Percentiles rank a stretch among this genome's conserved stretches.
Conservation (phyloP, 352 stramenopile species). For the Pythium periplocum region DNA sequence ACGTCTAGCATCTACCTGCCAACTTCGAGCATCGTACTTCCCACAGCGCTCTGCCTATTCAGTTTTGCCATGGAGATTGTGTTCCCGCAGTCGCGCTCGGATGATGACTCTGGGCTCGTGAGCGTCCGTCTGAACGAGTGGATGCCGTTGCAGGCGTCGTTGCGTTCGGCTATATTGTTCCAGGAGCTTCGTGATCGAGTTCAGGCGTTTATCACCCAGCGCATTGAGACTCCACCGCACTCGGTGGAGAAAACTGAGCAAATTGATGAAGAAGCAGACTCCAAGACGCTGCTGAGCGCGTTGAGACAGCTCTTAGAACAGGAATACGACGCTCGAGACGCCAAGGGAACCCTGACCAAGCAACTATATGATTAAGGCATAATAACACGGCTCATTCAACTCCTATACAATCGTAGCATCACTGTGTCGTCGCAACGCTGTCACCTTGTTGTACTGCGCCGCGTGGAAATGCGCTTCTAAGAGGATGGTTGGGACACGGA, state of each 20-base stretch:
- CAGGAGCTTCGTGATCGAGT: constrained; percentile 35
- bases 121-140: constrained; percentile 66
- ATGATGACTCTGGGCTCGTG: constrained; percentile 28
- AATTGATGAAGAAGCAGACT: background rate
- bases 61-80: constrained; percentile 57
- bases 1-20: constrained; percentile 82
- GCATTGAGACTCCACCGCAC: constrained; percentile 34
- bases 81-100: constrained; percentile 20
- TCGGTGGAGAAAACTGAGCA: background rate
- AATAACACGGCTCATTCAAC: constrained; percentile 3
- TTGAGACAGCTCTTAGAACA: constrained; percentile 32
- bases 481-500: constrained; percentile 23
- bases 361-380: constrained; percentile 9
- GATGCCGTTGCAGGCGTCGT: constrained; percentile 53
- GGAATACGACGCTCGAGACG: constrained; percentile 46
- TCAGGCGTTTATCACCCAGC: constrained; percentile 23
- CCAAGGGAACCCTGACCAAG: constrained; percentile 37
- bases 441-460: constrained; percentile 31
- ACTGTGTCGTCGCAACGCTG: constrained; percentile 25
- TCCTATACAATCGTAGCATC: constrained; percentile 28
- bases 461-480: constrained; percentile 34
- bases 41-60: constrained; percentile 62
- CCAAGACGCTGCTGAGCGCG: constrained; percentile 17
- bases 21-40: constrained; percentile 56
- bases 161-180: constrained; percentile 47